These are phyloP conservation scores for Sporisorium exsertum DNA, from an alignment of 1,284 basidiomycete genomes.

Conservation along the genomic window DNA sequence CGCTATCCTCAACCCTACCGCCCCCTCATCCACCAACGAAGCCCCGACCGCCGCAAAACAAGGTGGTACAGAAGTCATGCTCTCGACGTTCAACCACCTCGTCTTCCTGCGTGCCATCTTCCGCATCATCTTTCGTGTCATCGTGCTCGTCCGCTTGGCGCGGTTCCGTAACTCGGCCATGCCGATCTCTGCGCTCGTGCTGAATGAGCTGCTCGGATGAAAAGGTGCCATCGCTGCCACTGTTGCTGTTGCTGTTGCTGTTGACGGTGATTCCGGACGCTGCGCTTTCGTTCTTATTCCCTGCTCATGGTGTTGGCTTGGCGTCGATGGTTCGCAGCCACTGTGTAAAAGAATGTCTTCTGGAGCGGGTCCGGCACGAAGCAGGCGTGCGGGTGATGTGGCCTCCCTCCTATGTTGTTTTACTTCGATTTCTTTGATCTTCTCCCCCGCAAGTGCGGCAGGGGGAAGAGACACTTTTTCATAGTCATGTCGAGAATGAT, in stretches of 20 bases:
- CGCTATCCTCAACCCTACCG: conserved; percentile 14
- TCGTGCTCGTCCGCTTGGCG: conserved; percentile 27
- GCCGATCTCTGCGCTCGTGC: conserved; percentile 29
- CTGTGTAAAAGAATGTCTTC: background rate
- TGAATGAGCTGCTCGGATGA: conserved; percentile 36
- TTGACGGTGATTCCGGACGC: background rate
- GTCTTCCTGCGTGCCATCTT: conserved; percentile 34
- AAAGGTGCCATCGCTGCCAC: background rate
- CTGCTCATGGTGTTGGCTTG: background rate
- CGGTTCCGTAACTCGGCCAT: conserved; percentile 25
- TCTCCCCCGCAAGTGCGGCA: background rate
- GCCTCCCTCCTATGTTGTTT: background rate
- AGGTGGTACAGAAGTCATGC: background rate
- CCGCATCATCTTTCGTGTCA: conserved; percentile 38
- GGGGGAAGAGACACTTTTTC: background rate
- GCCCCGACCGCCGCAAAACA: background rate
- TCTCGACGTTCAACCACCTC: conserved; percentile 16
- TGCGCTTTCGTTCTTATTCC: conserved; percentile 3
- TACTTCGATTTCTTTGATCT: conserved; percentile 1
- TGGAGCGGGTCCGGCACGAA: conserved; percentile 20
- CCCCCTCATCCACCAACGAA: background rate
- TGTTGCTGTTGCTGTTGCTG: conserved; percentile 17
- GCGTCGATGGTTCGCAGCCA: background rate
- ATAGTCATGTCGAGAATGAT: background rate
- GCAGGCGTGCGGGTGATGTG: conserved; percentile 29